Conservation (phyloP, 495 filamentous ascomycete genomes). For the Penicillium flavigenum region DNA sequence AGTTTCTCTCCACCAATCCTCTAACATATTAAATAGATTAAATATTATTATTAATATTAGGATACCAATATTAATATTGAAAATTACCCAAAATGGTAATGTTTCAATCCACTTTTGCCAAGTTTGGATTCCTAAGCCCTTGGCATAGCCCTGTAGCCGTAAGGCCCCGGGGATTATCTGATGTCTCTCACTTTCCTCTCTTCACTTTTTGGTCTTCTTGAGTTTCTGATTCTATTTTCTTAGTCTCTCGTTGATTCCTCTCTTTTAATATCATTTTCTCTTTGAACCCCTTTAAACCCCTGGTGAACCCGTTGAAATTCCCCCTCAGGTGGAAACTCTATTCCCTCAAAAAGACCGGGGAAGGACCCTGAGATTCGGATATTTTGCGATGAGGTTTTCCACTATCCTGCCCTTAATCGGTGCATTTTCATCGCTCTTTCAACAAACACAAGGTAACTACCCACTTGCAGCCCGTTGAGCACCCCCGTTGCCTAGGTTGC, state of each 20-base stretch:
- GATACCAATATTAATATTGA: background rate
- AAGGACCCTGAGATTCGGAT: background rate
- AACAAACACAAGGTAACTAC: conserved; percentile 21
- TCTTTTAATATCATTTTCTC: background rate
- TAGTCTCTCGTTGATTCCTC: conserved; percentile 1
- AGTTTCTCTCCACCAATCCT: background rate
- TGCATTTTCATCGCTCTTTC: conserved; percentile 21
- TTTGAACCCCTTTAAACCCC: background rate
- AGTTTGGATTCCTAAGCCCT: conserved; percentile 13
- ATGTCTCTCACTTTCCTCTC: background rate
- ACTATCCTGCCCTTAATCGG: conserved; percentile 22
- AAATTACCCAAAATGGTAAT: background rate
- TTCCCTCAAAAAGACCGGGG: background rate
- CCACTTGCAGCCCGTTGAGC: background rate
- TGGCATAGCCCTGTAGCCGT: conserved; percentile 3
- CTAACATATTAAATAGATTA: too few species aligned
- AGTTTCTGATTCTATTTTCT: too few species aligned
- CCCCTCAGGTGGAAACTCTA: conserved; percentile 13
- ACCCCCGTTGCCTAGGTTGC: background rate
- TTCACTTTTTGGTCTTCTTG: background rate
- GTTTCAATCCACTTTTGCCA: conserved; percentile 11
- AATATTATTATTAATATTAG: background rate
- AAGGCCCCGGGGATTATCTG: conserved; percentile 1
- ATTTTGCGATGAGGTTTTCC: conserved; percentile 27
- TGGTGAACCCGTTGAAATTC: background rate